These are phyloP conservation scores for Lachancea lanzarotensis DNA, from an alignment of 805 yeast genomes.

Conservation along the genomic window DNA sequence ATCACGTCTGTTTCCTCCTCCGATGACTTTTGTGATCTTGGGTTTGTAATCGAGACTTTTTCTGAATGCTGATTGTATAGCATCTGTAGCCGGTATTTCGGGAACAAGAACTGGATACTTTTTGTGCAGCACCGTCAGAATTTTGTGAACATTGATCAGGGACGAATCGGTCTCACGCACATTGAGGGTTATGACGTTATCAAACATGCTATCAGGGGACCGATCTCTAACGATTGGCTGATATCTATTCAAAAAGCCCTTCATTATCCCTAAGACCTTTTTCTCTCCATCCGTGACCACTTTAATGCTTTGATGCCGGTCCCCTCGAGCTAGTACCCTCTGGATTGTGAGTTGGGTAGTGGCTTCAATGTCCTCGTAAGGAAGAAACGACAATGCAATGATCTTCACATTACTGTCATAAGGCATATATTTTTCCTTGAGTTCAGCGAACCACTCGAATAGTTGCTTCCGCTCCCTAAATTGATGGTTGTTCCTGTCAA, in stretches of 20 bases:
- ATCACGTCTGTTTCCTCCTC: slow-evolving; percentile 11
- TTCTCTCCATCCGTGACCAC: slow-evolving; percentile 39
- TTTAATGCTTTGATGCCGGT: slow-evolving; percentile 81
- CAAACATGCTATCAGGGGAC: slow-evolving; percentile 64
- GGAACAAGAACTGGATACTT: slow-evolving; percentile 42
- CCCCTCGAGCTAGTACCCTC: slow-evolving; percentile 67
- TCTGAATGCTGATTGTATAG: slow-evolving; percentile 42
- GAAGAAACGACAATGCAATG: slow-evolving; percentile 64
- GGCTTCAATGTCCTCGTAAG: slow-evolving; percentile 31
- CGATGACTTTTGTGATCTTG: slow-evolving; percentile 34
- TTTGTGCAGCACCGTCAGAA: slow-evolving; percentile 36
- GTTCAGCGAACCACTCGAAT: slow-evolving; percentile 43
- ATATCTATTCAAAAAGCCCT: slow-evolving; percentile 64
- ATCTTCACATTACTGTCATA: slow-evolving; percentile 44
- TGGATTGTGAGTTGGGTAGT: slow-evolving; percentile 40
- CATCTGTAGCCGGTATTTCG: slow-evolving; percentile 36
- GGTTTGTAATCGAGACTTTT: slow-evolving; percentile 54
- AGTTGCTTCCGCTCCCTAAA: slow-evolving; percentile 61
- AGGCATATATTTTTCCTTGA: slow-evolving; percentile 40
- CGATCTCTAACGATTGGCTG: slow-evolving; percentile 45
- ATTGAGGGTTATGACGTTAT: slow-evolving; percentile 52
- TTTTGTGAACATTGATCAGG: slow-evolving; percentile 39
- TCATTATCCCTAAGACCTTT: slow-evolving; percentile 57
- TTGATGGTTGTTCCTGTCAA: slow-evolving; percentile 82
- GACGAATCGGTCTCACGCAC: slow-evolving; percentile 41